phyloP scores from a whole-genome alignment of 495 filamentous ascomycete species.

The Talaromyces wortmannii region DNA sequence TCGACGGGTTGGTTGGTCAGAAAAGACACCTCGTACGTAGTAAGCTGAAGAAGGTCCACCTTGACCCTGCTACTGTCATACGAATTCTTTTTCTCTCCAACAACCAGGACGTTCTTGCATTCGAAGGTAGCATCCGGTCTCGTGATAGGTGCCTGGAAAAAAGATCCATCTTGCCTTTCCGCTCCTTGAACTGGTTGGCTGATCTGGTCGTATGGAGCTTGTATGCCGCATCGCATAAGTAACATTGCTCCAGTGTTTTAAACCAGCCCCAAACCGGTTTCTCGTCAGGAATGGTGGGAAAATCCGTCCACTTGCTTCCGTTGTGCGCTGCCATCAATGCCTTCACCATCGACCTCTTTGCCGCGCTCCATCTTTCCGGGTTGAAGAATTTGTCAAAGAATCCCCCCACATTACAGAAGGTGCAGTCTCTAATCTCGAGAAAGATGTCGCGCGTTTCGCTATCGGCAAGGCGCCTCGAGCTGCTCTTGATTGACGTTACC shows the following conservation, averaged over 20 bases:
- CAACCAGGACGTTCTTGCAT: constrained; percentile 8
- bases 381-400: constrained; percentile 13
- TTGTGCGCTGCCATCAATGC: no score
- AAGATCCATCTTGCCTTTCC: no score
- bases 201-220: no score
- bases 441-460: constrained; percentile 6
- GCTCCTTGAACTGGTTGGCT: no score
- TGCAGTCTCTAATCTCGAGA: constrained; percentile 11
- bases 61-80: constrained; percentile 7
- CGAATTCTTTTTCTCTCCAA: constrained; percentile 9
- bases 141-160: neutral
- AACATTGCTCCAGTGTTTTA: neutral
- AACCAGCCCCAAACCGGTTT: neutral
- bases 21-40: constrained; percentile 14
- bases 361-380: constrained; percentile 2
- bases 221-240: no score
- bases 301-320: no score
- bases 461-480: neutral
- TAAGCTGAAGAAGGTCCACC: constrained; percentile 7
- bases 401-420: constrained; percentile 8
- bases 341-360: neutral
- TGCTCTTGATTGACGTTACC: neutral
- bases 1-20: constrained; percentile 16
- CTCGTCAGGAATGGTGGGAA: no score
- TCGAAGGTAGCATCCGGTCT: neutral